Conservation (phyloP, 75 land plant species). For the Sequoia sempervirens region DNA sequence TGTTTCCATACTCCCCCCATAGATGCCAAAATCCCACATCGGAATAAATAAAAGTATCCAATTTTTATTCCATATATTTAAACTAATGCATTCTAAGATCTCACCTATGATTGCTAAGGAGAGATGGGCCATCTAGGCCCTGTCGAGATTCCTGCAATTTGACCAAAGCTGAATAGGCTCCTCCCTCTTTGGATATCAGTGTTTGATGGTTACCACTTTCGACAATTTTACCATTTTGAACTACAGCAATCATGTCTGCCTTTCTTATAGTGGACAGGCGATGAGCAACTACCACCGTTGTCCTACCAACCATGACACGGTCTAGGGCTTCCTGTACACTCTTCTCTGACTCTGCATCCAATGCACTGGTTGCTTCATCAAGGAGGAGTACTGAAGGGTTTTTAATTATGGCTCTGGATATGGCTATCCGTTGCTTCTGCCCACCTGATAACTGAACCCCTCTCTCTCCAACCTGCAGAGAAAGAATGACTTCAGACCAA, state of each 20-base stretch:
- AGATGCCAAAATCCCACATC: neutral
- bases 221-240: slow-evolving; percentile 70
- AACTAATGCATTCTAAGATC: neutral
- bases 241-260: slow-evolving; percentile 88
- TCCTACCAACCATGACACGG: slow-evolving; percentile 88
- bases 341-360: slow-evolving; percentile 90
- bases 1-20: neutral
- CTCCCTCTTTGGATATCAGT: slow-evolving; percentile 57
- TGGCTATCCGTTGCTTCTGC: slow-evolving; percentile 89
- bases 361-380: slow-evolving; percentile 94
- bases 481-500: neutral
- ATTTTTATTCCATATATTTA: neutral
- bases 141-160: slow-evolving; percentile 55
- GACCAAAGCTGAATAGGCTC: slow-evolving; percentile 67
- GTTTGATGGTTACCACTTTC: slow-evolving; percentile 85
- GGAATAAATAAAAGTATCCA: neutral
- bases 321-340: slow-evolving; percentile 90
- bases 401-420: slow-evolving; percentile 85
- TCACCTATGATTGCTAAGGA: slow-evolving; percentile 13
- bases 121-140: slow-evolving; percentile 20
- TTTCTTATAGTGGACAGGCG: slow-evolving; percentile 76
- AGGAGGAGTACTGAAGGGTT: slow-evolving; percentile 85
- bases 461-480: slow-evolving; percentile 81
- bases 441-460: slow-evolving; percentile 93
- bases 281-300: slow-evolving; percentile 88